phyloP scores from a whole-genome alignment of 2,329 filamentous ascomycete species.

The Penicillium sp. region DNA sequence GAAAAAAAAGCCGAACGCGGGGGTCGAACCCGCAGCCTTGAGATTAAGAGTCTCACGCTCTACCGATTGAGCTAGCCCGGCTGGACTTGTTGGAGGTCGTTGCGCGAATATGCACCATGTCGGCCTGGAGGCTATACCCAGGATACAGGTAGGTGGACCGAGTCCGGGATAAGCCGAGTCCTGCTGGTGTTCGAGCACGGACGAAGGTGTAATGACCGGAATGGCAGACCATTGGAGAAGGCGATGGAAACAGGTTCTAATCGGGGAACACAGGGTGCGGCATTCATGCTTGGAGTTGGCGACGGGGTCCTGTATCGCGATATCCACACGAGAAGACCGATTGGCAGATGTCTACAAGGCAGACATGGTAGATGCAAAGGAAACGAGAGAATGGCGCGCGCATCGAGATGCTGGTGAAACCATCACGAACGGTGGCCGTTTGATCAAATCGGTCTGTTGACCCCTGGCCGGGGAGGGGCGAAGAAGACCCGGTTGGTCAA shows the following conservation, averaged over 20 bases:
- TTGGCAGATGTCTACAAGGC: slow-evolving; percentile 6
- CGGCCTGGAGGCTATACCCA: background rate
- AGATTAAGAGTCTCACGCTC: slow-evolving; percentile 52
- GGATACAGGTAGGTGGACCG: background rate
- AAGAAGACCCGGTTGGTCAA: background rate
- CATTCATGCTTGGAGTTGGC: too few relatives aligned
- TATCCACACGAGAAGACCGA: slow-evolving; percentile 1
- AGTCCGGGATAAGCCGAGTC: too few relatives aligned
- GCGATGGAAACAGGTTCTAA: too few relatives aligned
- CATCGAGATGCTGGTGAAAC: background rate
- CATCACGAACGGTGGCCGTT: background rate
- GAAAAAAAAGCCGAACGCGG: slow-evolving; percentile 39
- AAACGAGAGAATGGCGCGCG: slow-evolving; percentile 5
- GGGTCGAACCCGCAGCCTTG: slow-evolving; percentile 44
- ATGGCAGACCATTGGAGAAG: too few relatives aligned
- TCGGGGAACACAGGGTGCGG: too few relatives aligned
- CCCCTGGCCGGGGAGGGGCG: background rate
- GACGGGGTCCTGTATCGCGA: too few relatives aligned
- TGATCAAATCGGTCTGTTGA: background rate
- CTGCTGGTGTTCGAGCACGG: too few relatives aligned
- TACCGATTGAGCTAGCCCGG: slow-evolving; percentile 53
- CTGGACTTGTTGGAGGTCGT: slow-evolving; percentile 19
- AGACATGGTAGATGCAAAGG: background rate
- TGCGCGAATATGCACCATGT: background rate
- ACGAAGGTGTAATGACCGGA: too few relatives aligned